Evolutionary conservation across 345 rosid genomes (phyloP).

Genomic region (Eucalyptus microcorys): DNA sequence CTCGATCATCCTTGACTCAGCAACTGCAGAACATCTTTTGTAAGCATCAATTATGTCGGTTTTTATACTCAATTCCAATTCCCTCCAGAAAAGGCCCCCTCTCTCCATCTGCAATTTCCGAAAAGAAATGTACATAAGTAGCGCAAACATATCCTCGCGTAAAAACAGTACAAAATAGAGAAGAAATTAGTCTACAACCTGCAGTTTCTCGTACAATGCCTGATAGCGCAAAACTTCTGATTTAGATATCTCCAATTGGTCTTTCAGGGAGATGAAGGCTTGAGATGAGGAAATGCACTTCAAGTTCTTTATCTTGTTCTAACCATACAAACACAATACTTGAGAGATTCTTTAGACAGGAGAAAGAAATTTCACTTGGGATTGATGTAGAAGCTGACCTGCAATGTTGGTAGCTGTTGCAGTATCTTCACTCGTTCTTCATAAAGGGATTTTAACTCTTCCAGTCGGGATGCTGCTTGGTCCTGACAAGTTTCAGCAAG

Average conservation of each 20-base stretch:
- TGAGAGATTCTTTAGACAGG: not conserved
- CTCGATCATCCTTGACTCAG: slow-evolving; percentile 56
- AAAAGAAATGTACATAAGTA: slow-evolving; percentile 8
- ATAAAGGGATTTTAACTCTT: slow-evolving; percentile 61
- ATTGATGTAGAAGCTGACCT: slow-evolving; percentile 26
- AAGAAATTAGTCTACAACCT: slow-evolving; percentile 76
- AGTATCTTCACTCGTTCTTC: slow-evolving; percentile 67
- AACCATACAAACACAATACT: slow-evolving; percentile 14
- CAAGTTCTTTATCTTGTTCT: slow-evolving; percentile 65
- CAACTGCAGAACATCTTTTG: slow-evolving; percentile 55
- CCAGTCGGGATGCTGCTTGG: slow-evolving; percentile 51
- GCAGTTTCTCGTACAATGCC: slow-evolving; percentile 76
- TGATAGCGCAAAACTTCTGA: slow-evolving; percentile 52
- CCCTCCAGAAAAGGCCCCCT: slow-evolving; percentile 81
- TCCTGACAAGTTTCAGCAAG: slow-evolving; percentile 35
- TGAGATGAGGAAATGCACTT: slow-evolving; percentile 61
- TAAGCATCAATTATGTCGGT: slow-evolving; percentile 62
- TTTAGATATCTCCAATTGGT: slow-evolving; percentile 71
- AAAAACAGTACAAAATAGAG: slow-evolving; percentile 8
- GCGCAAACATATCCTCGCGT: slow-evolving; percentile 2
- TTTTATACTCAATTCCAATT: slow-evolving; percentile 64
- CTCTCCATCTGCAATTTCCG: slow-evolving; percentile 61
- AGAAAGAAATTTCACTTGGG: not conserved
- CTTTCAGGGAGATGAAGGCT: slow-evolving; percentile 41
- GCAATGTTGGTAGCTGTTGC: slow-evolving; percentile 41